Percentiles rank a stretch among this genome's conserved stretches.
Conservation (phyloP, 1,284 basidiomycete species). For the Trichosporon coremiiforme region DNA sequence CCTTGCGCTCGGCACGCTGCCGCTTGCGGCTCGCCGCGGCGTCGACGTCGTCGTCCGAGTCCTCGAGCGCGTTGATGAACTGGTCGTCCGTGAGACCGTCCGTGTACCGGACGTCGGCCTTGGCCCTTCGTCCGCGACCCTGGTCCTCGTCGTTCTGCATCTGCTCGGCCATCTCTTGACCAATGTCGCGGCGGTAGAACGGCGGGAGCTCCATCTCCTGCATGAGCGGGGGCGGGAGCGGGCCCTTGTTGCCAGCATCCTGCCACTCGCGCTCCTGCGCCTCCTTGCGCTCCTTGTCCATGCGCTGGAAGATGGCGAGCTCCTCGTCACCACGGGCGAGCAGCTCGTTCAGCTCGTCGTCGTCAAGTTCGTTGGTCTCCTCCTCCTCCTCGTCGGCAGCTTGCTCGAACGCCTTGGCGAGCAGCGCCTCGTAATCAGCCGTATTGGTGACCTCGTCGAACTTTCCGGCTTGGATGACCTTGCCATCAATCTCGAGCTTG, state of each 20-base stretch:
- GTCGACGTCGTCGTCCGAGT: constrained; percentile 72
- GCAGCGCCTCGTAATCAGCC: constrained; percentile 93
- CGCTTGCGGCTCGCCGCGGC: constrained; percentile 59
- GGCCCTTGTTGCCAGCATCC: constrained; percentile 73
- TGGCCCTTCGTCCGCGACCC: constrained; percentile 79
- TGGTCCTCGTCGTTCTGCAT: constrained; percentile 64
- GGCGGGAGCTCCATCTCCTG: constrained; percentile 88
- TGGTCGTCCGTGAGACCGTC: constrained; percentile 94
- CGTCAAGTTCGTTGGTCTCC: constrained; percentile 92
- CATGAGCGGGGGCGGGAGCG: constrained; percentile 76
- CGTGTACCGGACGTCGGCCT: constrained; percentile 86
- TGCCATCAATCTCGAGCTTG: constrained; percentile 99
- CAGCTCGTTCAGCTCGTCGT: constrained; percentile 95
- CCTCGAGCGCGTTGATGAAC: constrained; percentile 86
- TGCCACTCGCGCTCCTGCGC: constrained; percentile 73
- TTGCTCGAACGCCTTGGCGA: constrained; percentile 65
- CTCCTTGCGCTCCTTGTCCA: constrained; percentile 81
- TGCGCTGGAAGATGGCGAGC: constrained; percentile 72
- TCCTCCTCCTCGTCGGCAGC: constrained; percentile 84
- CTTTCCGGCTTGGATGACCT: constrained; percentile 98
- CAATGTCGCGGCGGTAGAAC: constrained; percentile 73
- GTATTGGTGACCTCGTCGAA: constrained; percentile 99
- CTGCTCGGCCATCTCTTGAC: constrained; percentile 56
- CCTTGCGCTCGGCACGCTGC: constrained; percentile 39
- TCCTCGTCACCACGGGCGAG: constrained; percentile 86